A percentile compares a stretch with the other conserved stretches of the same genome.
Evolutionary conservation across 2,329 filamentous ascomycete species (phyloP).

Genomic region (Paracoccidioides lutzii): DNA sequence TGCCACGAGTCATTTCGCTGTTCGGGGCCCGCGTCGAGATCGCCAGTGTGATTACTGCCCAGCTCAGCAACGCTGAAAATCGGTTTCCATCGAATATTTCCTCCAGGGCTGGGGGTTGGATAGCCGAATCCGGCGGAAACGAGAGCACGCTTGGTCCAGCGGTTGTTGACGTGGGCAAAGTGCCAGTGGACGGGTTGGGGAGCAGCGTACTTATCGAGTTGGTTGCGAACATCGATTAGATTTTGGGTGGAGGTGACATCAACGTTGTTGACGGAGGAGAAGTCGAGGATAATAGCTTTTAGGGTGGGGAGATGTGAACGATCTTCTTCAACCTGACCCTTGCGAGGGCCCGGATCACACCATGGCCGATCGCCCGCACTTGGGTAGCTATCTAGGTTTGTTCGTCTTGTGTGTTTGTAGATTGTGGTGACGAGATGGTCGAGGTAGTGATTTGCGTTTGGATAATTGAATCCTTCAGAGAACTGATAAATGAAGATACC

Average conservation of each 20-base stretch:
- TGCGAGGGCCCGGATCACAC: slow-evolving; percentile 77
- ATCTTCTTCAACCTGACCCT: slow-evolving; percentile 39
- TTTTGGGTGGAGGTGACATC: slow-evolving; percentile 88
- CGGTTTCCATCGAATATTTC: slow-evolving; percentile 69
- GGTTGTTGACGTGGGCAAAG: slow-evolving; percentile 82
- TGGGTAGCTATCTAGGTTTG: slow-evolving; percentile 53
- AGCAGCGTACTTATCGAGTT: slow-evolving; percentile 71
- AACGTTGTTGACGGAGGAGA: slow-evolving; percentile 84
- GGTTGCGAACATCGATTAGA: slow-evolving; percentile 86
- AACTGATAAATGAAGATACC: slow-evolving; percentile 95
- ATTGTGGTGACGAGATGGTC: slow-evolving; percentile 62
- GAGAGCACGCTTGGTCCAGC: slow-evolving; percentile 87
- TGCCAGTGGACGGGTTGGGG: slow-evolving; percentile 88
- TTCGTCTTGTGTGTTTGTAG: slow-evolving; percentile 60
- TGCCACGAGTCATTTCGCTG: slow-evolving; percentile 39
- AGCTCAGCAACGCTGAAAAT: slow-evolving; percentile 89
- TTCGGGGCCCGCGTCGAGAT: slow-evolving; percentile 52
- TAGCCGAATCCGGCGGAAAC: slow-evolving; percentile 80
- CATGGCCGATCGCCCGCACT: slow-evolving; percentile 70
- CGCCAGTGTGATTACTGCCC: slow-evolving; percentile 57
- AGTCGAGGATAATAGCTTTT: slow-evolving; percentile 86
- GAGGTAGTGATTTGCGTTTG: slow-evolving; percentile 79
- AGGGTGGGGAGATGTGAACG: slow-evolving; percentile 50
- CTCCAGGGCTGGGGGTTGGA: slow-evolving; percentile 45
- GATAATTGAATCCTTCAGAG: slow-evolving; percentile 89